Evolutionary conservation across 805 yeast species (phyloP).

Genomic region (Wickerhamomyces pijperi): DNA sequence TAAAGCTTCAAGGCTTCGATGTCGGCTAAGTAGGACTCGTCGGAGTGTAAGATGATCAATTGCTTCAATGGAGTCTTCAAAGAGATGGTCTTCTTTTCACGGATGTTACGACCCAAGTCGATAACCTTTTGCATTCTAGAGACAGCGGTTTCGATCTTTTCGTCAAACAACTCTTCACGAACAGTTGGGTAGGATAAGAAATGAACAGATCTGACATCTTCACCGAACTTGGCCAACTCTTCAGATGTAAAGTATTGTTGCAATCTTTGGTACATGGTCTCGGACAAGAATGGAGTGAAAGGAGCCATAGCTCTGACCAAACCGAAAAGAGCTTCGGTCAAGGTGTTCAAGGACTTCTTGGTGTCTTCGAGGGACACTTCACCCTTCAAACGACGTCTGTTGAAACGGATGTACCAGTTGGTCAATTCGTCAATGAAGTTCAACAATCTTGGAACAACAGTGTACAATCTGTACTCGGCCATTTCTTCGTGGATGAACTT

Average conservation of each 20-base stretch:
- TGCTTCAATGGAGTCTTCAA: conserved; percentile 90
- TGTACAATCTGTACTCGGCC: conserved; percentile 81
- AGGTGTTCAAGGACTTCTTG: conserved; percentile 75
- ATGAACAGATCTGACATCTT: conserved; percentile 79
- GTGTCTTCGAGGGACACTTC: conserved; percentile 81
- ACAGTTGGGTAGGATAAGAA: conserved; percentile 85
- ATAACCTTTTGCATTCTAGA: conserved; percentile 94
- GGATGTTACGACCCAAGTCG: conserved; percentile 89
- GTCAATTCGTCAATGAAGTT: conserved; percentile 88
- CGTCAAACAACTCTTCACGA: conserved; percentile 71
- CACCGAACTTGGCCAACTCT: conserved; percentile 36
- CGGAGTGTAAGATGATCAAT: conserved; percentile 77
- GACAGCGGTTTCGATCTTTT: conserved; percentile 77
- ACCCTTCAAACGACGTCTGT: conserved; percentile 97
- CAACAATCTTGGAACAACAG: conserved; percentile 90
- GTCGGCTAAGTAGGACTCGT: conserved; percentile 62
- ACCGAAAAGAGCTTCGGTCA: conserved; percentile 81
- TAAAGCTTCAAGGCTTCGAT: conserved; percentile 67
- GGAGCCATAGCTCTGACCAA: conserved; percentile 97
- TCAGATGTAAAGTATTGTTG: conserved; percentile 49
- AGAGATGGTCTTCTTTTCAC: conserved; percentile 91
- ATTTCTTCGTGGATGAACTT: conserved; percentile 82
- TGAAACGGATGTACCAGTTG: conserved; percentile 97
- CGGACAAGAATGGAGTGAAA: conserved; percentile 93
- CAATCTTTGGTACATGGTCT: conserved; percentile 73